Conservation (phyloP, 495 filamentous ascomycete species). For the Aspergillus sclerotiicarbonarius region DNA sequence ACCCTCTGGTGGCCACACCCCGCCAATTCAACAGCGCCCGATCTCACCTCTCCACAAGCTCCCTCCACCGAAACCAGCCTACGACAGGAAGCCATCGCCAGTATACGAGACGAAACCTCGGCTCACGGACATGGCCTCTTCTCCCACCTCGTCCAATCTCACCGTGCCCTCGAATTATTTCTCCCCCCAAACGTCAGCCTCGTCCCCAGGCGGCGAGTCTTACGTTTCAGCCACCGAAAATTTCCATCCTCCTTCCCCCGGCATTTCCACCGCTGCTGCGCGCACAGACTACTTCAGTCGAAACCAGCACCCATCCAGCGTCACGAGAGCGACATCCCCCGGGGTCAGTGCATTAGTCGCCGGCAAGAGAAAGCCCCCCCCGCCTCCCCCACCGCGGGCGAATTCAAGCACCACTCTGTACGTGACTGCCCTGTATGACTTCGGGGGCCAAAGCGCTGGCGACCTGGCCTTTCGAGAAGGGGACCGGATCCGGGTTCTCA, state of each 20-base stretch:
- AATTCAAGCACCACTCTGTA: constrained; percentile 44
- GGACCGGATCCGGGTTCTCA: constrained; percentile 78
- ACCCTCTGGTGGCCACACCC: constrained; percentile 25
- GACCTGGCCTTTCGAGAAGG: constrained; percentile 84
- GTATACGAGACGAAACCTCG: constrained; percentile 27
- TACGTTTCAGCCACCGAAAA: background rate
- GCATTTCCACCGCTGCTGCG: constrained; percentile 18
- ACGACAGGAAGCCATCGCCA: constrained; percentile 10
- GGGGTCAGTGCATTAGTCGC: constrained; percentile 26
- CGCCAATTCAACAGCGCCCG: constrained; percentile 17
- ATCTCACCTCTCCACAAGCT: constrained; percentile 1
- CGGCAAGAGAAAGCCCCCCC: constrained; percentile 62
- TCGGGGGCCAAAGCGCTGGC: constrained; percentile 65
- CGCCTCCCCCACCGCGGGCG: constrained; percentile 59
- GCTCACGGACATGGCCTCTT: constrained; percentile 12
- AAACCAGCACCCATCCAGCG: constrained; percentile 35
- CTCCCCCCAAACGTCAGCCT: constrained; percentile 5
- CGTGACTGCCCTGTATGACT: constrained; percentile 80
- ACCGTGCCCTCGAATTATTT: constrained; percentile 8
- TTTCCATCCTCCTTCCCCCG: background rate
- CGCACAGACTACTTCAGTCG: constrained; percentile 54
- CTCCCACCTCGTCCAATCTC: constrained; percentile 16
- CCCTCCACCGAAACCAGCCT: constrained; percentile 9
- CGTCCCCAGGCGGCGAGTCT: constrained; percentile 10
- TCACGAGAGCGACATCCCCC: constrained; percentile 30